A percentile compares a stretch with the other conserved stretches of the same genome.
Evolutionary conservation across 192 early-diverging fungal species (phyloP).

Genomic region (Spizellomyces punctatus): DNA sequence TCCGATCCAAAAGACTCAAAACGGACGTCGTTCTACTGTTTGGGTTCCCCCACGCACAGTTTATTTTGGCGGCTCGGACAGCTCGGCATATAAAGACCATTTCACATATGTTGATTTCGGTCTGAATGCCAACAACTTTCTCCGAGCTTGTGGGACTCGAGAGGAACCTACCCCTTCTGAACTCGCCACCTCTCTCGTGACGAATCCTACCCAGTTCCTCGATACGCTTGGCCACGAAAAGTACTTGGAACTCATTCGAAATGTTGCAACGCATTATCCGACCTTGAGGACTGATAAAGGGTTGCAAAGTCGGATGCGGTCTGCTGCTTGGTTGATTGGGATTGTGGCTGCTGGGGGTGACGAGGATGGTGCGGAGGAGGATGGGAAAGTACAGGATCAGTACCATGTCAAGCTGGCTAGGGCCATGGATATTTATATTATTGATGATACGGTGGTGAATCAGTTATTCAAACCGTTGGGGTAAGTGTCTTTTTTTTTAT

Average conservation of each 20-base stretch:
- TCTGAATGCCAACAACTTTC: constrained; percentile 68
- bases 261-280: constrained; percentile 69
- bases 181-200: constrained; percentile 65
- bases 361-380: constrained; percentile 26
- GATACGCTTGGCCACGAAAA: constrained; percentile 59
- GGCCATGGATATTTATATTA: constrained; percentile 74
- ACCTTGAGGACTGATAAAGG: constrained; percentile 40
- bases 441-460: constrained; percentile 73
- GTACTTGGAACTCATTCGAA: constrained; percentile 71
- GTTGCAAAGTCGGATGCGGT: constrained; percentile 63
- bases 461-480: constrained; percentile 75
- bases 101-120: constrained; percentile 67
- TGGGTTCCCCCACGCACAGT: constrained; percentile 18
- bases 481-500: constrained; percentile 16
- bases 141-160: constrained; percentile 82
- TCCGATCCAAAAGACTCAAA: too few relatives aligned
- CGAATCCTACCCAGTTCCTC: constrained; percentile 59
- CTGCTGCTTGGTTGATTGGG: constrained; percentile 67
- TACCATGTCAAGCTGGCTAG: constrained; percentile 65
- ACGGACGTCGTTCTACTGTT: background rate
- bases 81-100: constrained; percentile 9
- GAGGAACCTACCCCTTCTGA: constrained; percentile 77
- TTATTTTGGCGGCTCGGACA: constrained; percentile 10
- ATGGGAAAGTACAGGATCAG: constrained; percentile 48
- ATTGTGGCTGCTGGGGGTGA: constrained; percentile 42